Evolutionary conservation across 2,329 filamentous ascomycete genomes (phyloP).

Genomic region (Xylaria sp.): DNA sequence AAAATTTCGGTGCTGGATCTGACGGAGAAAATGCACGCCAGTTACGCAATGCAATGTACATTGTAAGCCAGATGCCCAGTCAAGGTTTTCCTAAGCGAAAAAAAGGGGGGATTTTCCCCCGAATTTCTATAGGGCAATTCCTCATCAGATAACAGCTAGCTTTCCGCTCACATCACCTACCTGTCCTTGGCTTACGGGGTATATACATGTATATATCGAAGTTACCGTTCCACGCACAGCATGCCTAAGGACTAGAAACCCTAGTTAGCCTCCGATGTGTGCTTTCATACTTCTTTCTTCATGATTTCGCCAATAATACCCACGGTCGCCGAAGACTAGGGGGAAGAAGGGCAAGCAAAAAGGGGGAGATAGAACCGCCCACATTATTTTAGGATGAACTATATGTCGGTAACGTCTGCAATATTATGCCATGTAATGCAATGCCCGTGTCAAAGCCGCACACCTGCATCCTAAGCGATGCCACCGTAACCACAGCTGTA

Average conservation of each 20-base stretch:
- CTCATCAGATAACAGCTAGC: neutral
- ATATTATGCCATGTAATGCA: conserved; percentile 12
- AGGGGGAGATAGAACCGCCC: neutral
- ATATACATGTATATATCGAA: neutral
- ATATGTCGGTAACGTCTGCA: conserved; percentile 3
- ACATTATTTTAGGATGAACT: neutral
- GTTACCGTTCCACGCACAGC: neutral
- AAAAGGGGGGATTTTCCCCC: neutral
- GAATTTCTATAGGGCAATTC: neutral
- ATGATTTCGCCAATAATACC: neutral
- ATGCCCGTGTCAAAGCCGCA: conserved; percentile 1
- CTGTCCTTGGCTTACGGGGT: neutral
- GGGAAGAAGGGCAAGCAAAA: neutral
- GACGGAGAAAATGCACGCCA: conserved; percentile 5
- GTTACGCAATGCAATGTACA: conserved; percentile 15
- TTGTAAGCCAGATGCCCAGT: neutral
- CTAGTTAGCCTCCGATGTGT: neutral
- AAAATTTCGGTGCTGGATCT: conserved; percentile 19
- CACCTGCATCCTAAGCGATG: conserved; percentile 7
- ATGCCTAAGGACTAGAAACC: neutral
- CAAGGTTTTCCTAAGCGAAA: neutral
- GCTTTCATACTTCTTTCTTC: neutral
- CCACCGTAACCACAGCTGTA: neutral
- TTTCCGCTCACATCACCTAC: neutral
- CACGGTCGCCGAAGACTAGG: neutral